These are phyloP conservation scores for Ambrosia artemisiifolia DNA, from an alignment of 129 eudicot genomes.

Conservation along the genomic window DNA sequence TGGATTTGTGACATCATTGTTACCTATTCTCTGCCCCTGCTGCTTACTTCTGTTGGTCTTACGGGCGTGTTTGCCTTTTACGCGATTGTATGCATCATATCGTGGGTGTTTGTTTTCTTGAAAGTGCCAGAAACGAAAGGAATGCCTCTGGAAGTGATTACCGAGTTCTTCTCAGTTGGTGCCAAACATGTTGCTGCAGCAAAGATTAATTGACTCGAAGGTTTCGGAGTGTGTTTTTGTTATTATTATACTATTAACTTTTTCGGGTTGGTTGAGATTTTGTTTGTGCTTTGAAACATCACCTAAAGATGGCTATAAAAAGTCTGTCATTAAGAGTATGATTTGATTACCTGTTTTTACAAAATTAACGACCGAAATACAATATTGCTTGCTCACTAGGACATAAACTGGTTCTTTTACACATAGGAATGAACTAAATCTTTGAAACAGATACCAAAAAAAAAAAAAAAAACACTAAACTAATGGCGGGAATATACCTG, in stretches of 20 bases:
- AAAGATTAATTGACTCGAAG: conserved; percentile 22
- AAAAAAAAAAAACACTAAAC: conserved; percentile 16
- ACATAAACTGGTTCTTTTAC: background rate
- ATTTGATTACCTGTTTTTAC: background rate
- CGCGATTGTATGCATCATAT: conserved; percentile 55
- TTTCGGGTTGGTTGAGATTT: conserved; percentile 16
- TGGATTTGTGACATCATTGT: conserved; percentile 83
- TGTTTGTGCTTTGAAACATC: conserved; percentile 16
- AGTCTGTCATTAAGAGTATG: background rate
- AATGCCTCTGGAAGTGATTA: conserved; percentile 90
- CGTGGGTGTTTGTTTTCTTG: conserved; percentile 78
- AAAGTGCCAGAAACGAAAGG: conserved; percentile 97
- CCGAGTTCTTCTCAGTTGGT: conserved; percentile 86
- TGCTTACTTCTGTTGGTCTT: conserved; percentile 82
- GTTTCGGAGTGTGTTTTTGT: conserved; percentile 12
- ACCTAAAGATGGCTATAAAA: no score
- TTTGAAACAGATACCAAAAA: background rate
- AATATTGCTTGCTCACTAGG: background rate
- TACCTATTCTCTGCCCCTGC: conserved; percentile 69
- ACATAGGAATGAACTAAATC: background rate
- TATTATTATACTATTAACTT: background rate
- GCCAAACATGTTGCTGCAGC: conserved; percentile 53
- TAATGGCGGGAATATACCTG: conserved; percentile 42
- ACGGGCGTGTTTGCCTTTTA: conserved; percentile 79
- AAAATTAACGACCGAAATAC: background rate